Evolutionary conservation across 768 basidiomycete species (phyloP), one percentile per base, ranked within the genome.

Genomic region (Calocera cornea): DNA sequence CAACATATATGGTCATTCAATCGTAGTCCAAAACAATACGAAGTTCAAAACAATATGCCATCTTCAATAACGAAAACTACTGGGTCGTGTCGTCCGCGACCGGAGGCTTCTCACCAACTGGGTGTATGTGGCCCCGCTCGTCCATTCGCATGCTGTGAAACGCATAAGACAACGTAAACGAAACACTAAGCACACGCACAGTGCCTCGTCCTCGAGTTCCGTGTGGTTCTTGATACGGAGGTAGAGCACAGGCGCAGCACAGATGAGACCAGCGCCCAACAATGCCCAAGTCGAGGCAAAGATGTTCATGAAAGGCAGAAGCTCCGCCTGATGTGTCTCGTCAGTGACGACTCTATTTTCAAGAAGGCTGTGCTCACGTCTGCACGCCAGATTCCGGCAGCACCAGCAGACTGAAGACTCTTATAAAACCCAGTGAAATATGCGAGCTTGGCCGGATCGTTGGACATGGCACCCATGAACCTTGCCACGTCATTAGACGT

Each of bases 401-500:
- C 70, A 8, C 71, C 73, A 24, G 73, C 73, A 1, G 66, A 67
- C 24, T 73, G 73, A 41, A 73, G 33, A 27, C 54, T 41, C 40
- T 69, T 67, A 64, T 70, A 92, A 72, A 92, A 89, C 44, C 90
- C 91, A 17, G 86, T 79, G 72, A 92, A 87, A 73, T 90, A 83
- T 0, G 90, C 90, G 24, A 92, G 83, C 74, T 89, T 90, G 1
- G 81, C 83, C 8, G 88, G 84, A 74, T 91, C 86, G 71, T 92
- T 91, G 24, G 88, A 89, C 86, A 93, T 89, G 14, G 88, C 87
- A 41, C 90, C 90, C 68, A 50, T 44, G 11, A 33, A 47, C 60
- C 33, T 34, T 83, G 90, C 87, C 71, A 89, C 79, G 88, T 88
- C 90, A 74, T 90, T 90, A 3, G 86, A n/a, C 41, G 29, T n/a